Base-by-base conservation (phyloP, 1,284 basidiomycete species). In the Phylloporus gajari region DNA sequence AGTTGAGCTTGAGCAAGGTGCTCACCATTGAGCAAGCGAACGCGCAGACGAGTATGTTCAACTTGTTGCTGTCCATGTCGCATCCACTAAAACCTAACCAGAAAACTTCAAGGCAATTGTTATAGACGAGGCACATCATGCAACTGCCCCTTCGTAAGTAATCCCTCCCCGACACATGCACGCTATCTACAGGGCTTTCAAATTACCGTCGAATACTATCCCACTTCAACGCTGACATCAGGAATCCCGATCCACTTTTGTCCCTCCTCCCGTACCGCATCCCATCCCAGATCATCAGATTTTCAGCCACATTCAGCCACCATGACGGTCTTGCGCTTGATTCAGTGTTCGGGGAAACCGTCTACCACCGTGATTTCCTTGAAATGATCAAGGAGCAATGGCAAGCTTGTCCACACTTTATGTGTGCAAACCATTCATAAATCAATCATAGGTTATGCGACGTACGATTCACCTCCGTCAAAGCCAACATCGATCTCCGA, bases 61-160 rank as follows among this genome's bases (percentile, higher is more conserved):
- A n/a, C n/a, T n/a, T n/a, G 68, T 53, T 30, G 27, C 27, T 40
- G 25, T 25, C n/a, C 25, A 3, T 27, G 30, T 25, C 63, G n/a
- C 46, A 30, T 59, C 38, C 46, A 65, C 23, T 62, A 30, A 69
- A 60, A 51, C 65, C 79, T 86, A 94, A 75, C 93, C 95, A 2
- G 78, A 81, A 15, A 78, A 76, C 40, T 87, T 95, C 78, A 97
- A 96, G 80, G 94, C 93, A 15, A 87, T 99, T 69, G 93, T 99
- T 66, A 89, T 98, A 12, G 96, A 97, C 78, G 96, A 98, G 83
- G 97, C 97, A 0, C 97, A 99, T 80, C 97, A 99, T 83, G 94
- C 97, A 38, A 96, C 95, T 35, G 94, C 97, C 5, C 91, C 93
- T 35, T 96, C 96, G 92, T 96, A 83, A 73, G 93, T 35, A 19